Evolutionary conservation across 202 grass and related monocot species (phyloP).

Genomic region (Miscanthus sacchariflorus): DNA sequence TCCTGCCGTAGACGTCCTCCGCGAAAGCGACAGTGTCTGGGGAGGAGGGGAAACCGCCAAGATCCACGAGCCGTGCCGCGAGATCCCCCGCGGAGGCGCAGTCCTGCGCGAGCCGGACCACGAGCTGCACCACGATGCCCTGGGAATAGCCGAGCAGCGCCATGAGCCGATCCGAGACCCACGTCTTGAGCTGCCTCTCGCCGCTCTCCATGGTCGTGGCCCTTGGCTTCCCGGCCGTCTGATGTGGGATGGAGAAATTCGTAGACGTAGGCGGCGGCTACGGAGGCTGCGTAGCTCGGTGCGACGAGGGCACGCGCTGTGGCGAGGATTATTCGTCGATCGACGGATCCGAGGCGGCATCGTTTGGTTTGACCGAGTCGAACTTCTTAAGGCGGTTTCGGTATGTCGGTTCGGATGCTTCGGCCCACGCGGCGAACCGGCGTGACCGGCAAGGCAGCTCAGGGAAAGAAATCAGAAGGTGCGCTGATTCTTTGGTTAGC

Average conservation of each 20-base stretch:
- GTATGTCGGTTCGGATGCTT: background rate
- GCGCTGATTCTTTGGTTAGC: no score
- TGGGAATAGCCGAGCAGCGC: slow-evolving; percentile 47
- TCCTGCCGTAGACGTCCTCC: slow-evolving; percentile 38
- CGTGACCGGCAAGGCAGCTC: no score
- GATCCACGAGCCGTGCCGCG: slow-evolving; percentile 44
- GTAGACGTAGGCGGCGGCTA: background rate
- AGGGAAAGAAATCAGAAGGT: no score
- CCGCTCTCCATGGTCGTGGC: slow-evolving; percentile 15
- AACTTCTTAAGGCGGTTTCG: background rate
- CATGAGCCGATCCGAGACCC: slow-evolving; percentile 54
- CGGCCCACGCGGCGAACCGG: background rate
- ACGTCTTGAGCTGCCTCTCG: slow-evolving; percentile 45
- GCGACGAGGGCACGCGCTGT: background rate
- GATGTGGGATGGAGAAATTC: background rate
- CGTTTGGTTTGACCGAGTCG: background rate
- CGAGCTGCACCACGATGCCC: slow-evolving; percentile 29
- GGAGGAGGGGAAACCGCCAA: slow-evolving; percentile 43
- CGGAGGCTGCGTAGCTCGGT: background rate
- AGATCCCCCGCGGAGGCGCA: slow-evolving; percentile 44
- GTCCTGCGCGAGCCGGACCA: slow-evolving; percentile 49
- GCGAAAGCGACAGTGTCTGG: slow-evolving; percentile 46
- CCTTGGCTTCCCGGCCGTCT: background rate
- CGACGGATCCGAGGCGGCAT: background rate
- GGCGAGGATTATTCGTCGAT: background rate